Evolutionary conservation across 2,329 filamentous ascomycete genomes (phyloP).

Genomic region (Phaeoacremonium minimum): DNA sequence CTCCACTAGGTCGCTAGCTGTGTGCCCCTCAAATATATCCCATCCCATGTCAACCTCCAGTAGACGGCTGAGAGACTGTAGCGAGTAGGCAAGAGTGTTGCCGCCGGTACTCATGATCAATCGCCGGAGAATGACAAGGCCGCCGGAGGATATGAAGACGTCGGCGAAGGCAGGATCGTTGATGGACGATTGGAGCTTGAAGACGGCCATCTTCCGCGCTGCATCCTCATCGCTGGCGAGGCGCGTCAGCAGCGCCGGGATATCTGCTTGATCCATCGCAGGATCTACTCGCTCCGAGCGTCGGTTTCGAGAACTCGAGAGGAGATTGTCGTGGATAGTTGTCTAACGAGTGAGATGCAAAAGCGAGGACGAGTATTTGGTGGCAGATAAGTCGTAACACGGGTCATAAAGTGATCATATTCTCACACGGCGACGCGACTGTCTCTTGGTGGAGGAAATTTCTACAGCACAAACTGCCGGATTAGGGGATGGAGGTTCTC

Average conservation of each 20-base stretch:
- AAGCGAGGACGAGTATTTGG: too few species aligned
- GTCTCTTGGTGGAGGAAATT: too few species aligned
- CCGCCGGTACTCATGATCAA: constrained; percentile 82
- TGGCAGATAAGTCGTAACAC: too few species aligned
- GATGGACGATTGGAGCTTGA: constrained; percentile 93
- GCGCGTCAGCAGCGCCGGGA: constrained; percentile 60
- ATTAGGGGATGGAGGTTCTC: too few species aligned
- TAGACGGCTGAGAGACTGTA: constrained; percentile 82
- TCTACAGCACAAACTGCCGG: too few species aligned
- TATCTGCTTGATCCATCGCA: constrained; percentile 62
- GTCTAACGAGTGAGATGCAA: too few species aligned
- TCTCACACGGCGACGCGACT: too few species aligned
- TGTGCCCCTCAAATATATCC: constrained; percentile 71
- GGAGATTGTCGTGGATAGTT: too few species aligned
- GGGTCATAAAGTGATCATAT: too few species aligned
- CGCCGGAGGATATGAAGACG: constrained; percentile 88
- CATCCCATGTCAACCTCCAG: constrained; percentile 97
- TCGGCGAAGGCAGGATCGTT: constrained; percentile 96
- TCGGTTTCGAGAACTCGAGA: too few species aligned
- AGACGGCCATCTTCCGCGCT: constrained; percentile 95
- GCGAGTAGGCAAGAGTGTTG: constrained; percentile 91
- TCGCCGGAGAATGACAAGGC: constrained; percentile 73
- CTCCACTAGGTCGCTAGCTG: constrained; percentile 63
- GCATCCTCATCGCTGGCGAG: constrained; percentile 76
- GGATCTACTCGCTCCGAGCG: too few species aligned